Base-by-base conservation (phyloP, 306 rosid genomes). In the Casuarina glauca region DNA sequence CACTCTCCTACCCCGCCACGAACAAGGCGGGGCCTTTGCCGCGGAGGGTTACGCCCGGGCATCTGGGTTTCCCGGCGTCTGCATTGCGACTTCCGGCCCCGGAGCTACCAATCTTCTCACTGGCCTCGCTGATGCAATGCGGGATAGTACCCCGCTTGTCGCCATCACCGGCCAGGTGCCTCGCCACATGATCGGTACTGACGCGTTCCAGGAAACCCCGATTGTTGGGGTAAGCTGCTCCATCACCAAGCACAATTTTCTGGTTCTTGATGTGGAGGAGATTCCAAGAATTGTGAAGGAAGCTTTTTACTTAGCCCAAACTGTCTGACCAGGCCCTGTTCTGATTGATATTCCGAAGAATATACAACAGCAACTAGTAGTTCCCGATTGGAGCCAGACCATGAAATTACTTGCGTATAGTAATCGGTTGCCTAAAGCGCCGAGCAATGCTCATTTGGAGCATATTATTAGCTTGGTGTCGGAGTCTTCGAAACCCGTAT, bases 131-230 rank as follows among this genome's bases (percentile, higher is more conserved):
- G 32, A 26, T 1, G 32, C 32, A 26, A 26, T 26, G 32, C 32
- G 32, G 32, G 32, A 26, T 26, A 26, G 32, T 26, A 26, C 32
- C 32, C 32, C 32, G 0, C 32, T 20, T 20, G 26, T 20, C 26
- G 26, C 26, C 26, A 20, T 20, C 26, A 20, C 26, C 26, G 26
- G 26, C 26, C 26, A 20, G 26, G 26, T 20, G 26, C 26, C 26
- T 20, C 26, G 26, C 26, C 46, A 90, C 9, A 92, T 95, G 97
- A 92, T 92, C 43, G 97, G 98, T 35, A 95, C 97, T 1, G 97
- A 92, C 76, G 98, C 97, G 0, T 95, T 95, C 62, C 98, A 95
- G 35, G 97, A 92, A 72, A 95, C 97, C 9, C 96, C 98, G 0
- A 95, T 95, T 6, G 97, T 95, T 3, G 97, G 92, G 83, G 97